Base-by-base conservation (phyloP, 2,329 filamentous ascomycete species). In the Talaromyces amestolkiae region DNA sequence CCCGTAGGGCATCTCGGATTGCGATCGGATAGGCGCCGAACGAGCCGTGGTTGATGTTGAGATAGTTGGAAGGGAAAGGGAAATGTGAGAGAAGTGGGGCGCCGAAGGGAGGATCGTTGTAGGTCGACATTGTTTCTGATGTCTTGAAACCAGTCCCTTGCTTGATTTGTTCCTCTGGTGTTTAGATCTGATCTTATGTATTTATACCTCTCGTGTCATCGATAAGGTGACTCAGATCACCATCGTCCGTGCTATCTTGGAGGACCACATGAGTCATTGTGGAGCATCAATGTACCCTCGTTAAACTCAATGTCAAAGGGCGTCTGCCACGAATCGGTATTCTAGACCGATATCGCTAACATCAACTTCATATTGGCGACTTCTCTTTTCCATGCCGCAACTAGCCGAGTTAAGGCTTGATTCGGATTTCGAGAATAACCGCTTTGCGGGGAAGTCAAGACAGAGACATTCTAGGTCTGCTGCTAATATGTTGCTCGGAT, bases 1-100 rank as follows among this genome's bases (percentile, higher is more conserved):
- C 73, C 17, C 85, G 87, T 19, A 89, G 82, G 53, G 82, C 83
- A 15, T 84, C 77, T 15, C 83, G 85, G 65, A 97, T 82, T 19
- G 78, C 74, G 8, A 78, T 80, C 3, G 93, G 93, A 71, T 89
- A 88, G 1, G 89, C 88, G 39, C 93, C 93, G 74, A 91, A 97
- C 0, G 92, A 96, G 61, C 92, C 70, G 31, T 66, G 54, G 61
- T 66, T 66, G 61, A 66, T 56, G 33, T 66, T 66, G 54, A 58
- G 27, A 22, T 43, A 56, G 56, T 43, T 35, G 2, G 24, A 3
- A 10, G 45, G n/a, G 22, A 66, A 54, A 90, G 65, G 72, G 87
- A 90, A 66, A 13, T 59, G 49, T n/a, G 53, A 22, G 22, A 33
- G 64, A 4, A 58, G 17, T 13, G 41, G 41, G 33, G 47, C 17